phyloP scores from a whole-genome alignment of 441 rosid genomes.

The Pelargonium citronellum region DNA sequence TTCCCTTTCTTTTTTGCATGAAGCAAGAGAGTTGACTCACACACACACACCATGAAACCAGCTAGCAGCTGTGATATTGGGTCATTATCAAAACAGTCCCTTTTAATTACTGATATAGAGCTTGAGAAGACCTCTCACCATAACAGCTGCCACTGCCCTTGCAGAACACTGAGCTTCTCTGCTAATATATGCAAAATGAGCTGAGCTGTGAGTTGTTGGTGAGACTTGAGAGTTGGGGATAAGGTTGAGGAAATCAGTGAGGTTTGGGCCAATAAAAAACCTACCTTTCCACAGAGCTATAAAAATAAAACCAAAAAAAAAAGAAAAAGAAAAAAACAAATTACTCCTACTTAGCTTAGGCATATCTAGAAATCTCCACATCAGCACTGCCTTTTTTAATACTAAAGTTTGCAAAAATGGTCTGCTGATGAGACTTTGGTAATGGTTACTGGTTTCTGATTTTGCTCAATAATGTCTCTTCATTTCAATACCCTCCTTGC shows the following conservation, averaged over 20 bases:
- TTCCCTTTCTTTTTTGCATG: neutral
- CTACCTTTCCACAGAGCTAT: slow-evolving; percentile 22
- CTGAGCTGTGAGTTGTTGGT: slow-evolving; percentile 19
- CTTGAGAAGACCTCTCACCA: slow-evolving; percentile 6
- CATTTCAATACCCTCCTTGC: neutral
- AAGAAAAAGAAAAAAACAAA: neutral
- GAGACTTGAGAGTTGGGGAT: slow-evolving; percentile 27
- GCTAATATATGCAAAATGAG: slow-evolving; percentile 23
- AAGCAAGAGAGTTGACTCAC: neutral
- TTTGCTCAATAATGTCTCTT: neutral
- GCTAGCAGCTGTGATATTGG: slow-evolving; percentile 1
- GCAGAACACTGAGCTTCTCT: slow-evolving; percentile 10
- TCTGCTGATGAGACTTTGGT: neutral
- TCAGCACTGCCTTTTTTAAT: neutral
- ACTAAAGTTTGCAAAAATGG: neutral
- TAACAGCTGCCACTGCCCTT: neutral
- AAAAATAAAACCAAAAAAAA: neutral
- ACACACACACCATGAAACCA: neutral
- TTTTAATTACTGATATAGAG: slow-evolving; percentile 2
- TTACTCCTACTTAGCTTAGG: neutral
- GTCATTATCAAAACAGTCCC: slow-evolving; percentile 2
- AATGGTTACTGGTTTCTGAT: neutral
- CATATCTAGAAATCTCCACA: neutral
- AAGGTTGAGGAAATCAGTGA: slow-evolving; percentile 49
- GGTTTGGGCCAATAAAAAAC: slow-evolving; percentile 27